Evolutionary conservation across 2,329 filamentous ascomycete species (phyloP).

Genomic region (Rutstroemia sp.): DNA sequence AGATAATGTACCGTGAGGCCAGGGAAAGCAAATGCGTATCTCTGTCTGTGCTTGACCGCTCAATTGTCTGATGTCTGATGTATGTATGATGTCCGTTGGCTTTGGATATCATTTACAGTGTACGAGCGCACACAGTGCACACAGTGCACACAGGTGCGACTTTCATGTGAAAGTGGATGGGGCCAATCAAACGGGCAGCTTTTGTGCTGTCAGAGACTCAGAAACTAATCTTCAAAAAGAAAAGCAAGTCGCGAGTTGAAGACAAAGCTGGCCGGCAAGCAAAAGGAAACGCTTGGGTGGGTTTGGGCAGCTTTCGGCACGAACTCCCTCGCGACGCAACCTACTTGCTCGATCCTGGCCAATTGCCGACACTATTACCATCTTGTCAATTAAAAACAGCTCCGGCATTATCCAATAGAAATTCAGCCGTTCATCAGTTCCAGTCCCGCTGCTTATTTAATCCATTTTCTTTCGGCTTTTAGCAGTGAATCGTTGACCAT

Average conservation of each 20-base stretch:
- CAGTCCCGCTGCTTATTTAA: background rate
- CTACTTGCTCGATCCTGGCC: background rate
- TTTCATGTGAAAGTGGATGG: background rate
- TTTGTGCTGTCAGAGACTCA: background rate
- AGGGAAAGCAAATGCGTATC: no score
- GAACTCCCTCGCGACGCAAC: background rate
- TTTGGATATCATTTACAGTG: background rate
- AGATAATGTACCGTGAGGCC: background rate
- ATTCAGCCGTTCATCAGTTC: background rate
- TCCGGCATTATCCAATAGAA: background rate
- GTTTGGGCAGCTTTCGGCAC: slow-evolving; percentile 7
- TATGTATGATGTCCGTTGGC: background rate
- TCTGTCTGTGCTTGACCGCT: slow-evolving; percentile 3
- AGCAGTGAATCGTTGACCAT: no score
- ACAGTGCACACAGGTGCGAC: background rate
- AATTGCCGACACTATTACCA: background rate
- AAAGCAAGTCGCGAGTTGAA: background rate
- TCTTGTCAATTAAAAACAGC: background rate
- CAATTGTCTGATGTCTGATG: background rate
- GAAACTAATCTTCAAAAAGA: background rate
- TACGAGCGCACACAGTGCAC: background rate
- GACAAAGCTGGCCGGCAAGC: background rate
- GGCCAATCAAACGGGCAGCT: background rate
- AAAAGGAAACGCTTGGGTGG: background rate
- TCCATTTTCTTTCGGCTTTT: background rate